Evolutionary conservation across 169 alveolate species (phyloP).

Genomic region (Plasmodium sp.): DNA sequence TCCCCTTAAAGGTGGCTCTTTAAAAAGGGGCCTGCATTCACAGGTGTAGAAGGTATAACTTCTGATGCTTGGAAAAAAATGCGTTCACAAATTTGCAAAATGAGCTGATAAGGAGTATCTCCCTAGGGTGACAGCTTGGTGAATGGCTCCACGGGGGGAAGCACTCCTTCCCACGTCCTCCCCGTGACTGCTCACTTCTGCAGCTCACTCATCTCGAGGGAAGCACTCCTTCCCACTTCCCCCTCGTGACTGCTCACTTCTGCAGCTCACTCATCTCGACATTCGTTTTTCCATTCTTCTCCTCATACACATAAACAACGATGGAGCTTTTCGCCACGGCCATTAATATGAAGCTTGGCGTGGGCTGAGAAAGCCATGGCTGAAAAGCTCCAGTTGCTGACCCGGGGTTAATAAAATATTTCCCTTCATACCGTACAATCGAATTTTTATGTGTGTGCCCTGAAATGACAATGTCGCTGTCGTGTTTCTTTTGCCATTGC

Average conservation of each 20-base stretch:
- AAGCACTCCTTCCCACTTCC: too few species aligned
- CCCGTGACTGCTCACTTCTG: slow-evolving; percentile 38
- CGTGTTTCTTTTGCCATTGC: slow-evolving; percentile 88
- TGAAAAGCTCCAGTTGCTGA: slow-evolving; percentile 95
- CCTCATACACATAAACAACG: slow-evolving; percentile 85
- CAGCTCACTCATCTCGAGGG: slow-evolving; percentile 85
- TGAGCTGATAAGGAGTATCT: background rate
- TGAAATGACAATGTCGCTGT: slow-evolving; percentile 90
- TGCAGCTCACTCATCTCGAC: slow-evolving; percentile 86
- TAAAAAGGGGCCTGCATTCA: background rate
- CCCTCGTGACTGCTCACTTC: slow-evolving; percentile 2
- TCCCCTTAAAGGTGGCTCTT: background rate
- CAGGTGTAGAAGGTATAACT: background rate
- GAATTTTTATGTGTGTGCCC: slow-evolving; percentile 94
- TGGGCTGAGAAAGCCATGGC: slow-evolving; percentile 86
- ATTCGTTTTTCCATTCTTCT: slow-evolving; percentile 85
- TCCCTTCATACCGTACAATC: slow-evolving; percentile 88
- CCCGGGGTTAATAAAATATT: slow-evolving; percentile 95
- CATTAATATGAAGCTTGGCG: slow-evolving; percentile 86
- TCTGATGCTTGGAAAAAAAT: background rate
- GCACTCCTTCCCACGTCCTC: background rate
- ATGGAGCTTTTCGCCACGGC: slow-evolving; percentile 82
- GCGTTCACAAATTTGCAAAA: background rate
- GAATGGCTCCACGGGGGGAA: background rate
- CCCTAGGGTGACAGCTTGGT: background rate